phyloP scores from a whole-genome alignment of 345 rosid species.

The Corymbia maculata region DNA sequence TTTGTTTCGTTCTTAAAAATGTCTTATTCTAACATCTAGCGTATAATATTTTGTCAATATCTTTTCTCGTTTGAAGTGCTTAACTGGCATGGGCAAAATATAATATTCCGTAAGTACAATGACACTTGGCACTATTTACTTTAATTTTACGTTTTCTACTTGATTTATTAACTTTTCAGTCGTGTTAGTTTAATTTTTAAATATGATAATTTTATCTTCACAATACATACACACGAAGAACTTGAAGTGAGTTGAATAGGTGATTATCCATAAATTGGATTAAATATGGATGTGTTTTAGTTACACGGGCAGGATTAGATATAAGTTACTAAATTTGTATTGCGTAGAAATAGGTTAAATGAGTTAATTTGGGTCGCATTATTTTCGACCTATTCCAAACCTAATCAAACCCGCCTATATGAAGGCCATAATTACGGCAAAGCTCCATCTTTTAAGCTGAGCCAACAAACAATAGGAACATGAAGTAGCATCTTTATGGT shows the following conservation, averaged over 20 bases:
- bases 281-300: neutral
- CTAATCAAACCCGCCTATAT: rapidly evolving
- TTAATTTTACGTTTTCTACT: neutral
- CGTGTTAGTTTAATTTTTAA: no score
- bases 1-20: no score
- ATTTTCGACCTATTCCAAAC: no score
- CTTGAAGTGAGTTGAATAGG: neutral
- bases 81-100: neutral
- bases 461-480: neutral
- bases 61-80: neutral
- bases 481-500: neutral
- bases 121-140: neutral
- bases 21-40: neutral
- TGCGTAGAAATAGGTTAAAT: rapidly evolving
- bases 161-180: neutral
- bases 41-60: neutral
- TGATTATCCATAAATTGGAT: neutral
- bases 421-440: neutral
- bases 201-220: neutral
- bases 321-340: neutral
- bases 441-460: neutral
- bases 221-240: neutral
- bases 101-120: no score
- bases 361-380: rapidly evolving
- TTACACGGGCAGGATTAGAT: neutral